Base-by-base conservation (phyloP, 768 basidiomycete genomes). In the Kwoniella heveanensis region DNA sequence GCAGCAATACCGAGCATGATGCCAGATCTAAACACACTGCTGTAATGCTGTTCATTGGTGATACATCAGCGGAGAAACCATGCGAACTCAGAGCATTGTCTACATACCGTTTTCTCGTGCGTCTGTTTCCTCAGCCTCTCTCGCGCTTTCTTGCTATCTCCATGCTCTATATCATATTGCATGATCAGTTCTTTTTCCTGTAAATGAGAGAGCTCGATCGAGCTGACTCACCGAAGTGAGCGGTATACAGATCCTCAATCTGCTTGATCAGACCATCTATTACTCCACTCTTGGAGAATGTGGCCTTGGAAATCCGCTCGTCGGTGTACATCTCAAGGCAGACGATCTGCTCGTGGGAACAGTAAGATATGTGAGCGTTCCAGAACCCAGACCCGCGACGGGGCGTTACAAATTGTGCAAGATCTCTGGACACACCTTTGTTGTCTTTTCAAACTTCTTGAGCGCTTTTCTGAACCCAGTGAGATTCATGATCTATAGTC, bases 391-490 rank as follows among this genome's bases (percentile, higher is more conserved):
- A n/a, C n/a, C n/a, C n/a, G n/a, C n/a, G n/a, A n/a, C n/a, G n/a
- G n/a, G n/a, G n/a, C n/a, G n/a, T n/a, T n/a, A n/a, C n/a, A n/a
- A n/a, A n/a, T n/a, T n/a, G n/a, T n/a, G n/a, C n/a, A 22, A 47
- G 10, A 24, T 53, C 7, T 2, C 22, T 12, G 6, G 54, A 30
- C 70, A 8, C 70, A 89, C 88, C 78, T 84, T 86, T 15, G 91
- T 86, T 58, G 88, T 88, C 77, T 91, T 90, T 80, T 94, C 93
- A 61, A 87, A 83, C 74, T 87, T 90, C 65, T 85, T 88, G 73
- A 97, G 86, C 21, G 93, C 84, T 80, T 93, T 94, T 81, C 91
- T 84, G 77, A 96, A 92, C 1, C 95, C 96, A 0, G 91, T 90
- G 10, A 92, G 79, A 77, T 99, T 98, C 44, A 97, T 80, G 49